Percentiles rank a stretch among this genome's conserved stretches.
phyloP scores from a whole-genome alignment of 768 basidiomycete genomes.

The Cystofilobasidium macerans region DNA sequence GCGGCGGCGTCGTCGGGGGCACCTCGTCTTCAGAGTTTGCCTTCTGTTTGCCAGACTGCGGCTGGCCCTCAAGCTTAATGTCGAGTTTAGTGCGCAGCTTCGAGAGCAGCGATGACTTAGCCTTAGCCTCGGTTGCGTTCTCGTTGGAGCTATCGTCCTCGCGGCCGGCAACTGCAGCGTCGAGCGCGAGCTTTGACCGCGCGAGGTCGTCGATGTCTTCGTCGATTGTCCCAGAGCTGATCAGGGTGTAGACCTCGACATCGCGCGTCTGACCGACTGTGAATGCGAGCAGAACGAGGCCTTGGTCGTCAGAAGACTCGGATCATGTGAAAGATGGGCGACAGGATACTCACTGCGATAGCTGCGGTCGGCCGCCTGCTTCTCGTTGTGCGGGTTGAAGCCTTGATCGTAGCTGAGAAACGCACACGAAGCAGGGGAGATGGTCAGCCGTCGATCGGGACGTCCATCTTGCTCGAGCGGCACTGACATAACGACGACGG shows the following conservation, averaged over 20 bases:
- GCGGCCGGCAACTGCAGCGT: slow-evolving; percentile 79
- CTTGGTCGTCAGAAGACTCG: background rate
- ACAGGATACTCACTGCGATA: slow-evolving; percentile 47
- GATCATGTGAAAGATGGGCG: background rate
- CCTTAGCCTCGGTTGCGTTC: slow-evolving; percentile 59
- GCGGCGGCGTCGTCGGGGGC: background rate
- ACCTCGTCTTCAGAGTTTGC: too few relatives aligned
- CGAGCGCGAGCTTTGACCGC: slow-evolving; percentile 77
- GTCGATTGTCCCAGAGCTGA: slow-evolving; percentile 33
- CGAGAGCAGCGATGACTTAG: slow-evolving; percentile 77
- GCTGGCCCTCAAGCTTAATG: background rate
- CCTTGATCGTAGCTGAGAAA: slow-evolving; percentile 68
- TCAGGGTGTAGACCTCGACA: slow-evolving; percentile 25
- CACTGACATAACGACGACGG: slow-evolving; percentile 70
- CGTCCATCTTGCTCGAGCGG: background rate
- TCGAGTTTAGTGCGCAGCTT: slow-evolving; percentile 73
- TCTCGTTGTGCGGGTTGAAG: slow-evolving; percentile 86
- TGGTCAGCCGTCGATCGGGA: background rate
- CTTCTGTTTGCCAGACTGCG: background rate
- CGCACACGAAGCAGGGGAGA: background rate
- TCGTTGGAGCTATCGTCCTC: slow-evolving; percentile 46
- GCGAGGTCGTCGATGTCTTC: slow-evolving; percentile 90
- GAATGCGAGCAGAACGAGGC: background rate
- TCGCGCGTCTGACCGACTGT: slow-evolving; percentile 68
- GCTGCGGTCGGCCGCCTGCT: slow-evolving; percentile 92